Base-by-base conservation (phyloP, 2,329 filamentous ascomycete species). In the Scopulariopsis brevicaulis region DNA sequence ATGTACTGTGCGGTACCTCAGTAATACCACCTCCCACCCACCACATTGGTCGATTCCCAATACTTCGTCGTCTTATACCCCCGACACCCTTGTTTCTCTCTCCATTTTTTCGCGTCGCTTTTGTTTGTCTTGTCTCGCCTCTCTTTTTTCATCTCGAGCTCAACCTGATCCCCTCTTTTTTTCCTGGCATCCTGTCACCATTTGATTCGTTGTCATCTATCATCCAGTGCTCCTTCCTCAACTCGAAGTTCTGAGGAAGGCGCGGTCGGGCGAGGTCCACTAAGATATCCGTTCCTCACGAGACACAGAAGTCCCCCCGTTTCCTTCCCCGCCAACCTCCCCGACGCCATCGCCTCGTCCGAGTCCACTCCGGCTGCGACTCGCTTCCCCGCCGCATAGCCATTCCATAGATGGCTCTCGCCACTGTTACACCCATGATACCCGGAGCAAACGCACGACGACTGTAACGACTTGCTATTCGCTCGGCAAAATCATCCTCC, bases 21-120 rank as follows among this genome's bases (percentile, higher is more conserved):
- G 22, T 50, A 24, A 50, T 22, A 50, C 46, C 22, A 50, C 37
- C 28, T 32, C 28, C 28, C 28, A 32, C 28, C 28, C 28, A 32
- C 46, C 46, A 20, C 46, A 50, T 50, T 50, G 46, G 22, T 22
- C 22, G 20, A 12, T 22, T 24, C 10, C 22, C 46, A 20, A 50
- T 50, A 50, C 18, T 50, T 24, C n/a, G 8, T 22, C 20, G n/a
- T 12, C 22, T 50, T 50, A 50, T 50, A 50, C 22, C 18, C 46
- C 46, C 46, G 11, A 12, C 6, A n/a, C 6, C 46, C 22, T 22
- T 50, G 46, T 50, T 50, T 50, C 46, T 24, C 46, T 24, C 20
- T 50, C 20, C 11, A 24, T 24, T 55, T 55, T 55, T 55, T 32
- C 54, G 53, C 53, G 53, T 54, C 53, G 20, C 34, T 54, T 53